A percentile compares a stretch with the other conserved stretches of the same genome.
These are phyloP conservation scores for Zygosaccharomyces sapae DNA, from an alignment of 1,139 yeast genomes.

Conservation along the genomic window DNA sequence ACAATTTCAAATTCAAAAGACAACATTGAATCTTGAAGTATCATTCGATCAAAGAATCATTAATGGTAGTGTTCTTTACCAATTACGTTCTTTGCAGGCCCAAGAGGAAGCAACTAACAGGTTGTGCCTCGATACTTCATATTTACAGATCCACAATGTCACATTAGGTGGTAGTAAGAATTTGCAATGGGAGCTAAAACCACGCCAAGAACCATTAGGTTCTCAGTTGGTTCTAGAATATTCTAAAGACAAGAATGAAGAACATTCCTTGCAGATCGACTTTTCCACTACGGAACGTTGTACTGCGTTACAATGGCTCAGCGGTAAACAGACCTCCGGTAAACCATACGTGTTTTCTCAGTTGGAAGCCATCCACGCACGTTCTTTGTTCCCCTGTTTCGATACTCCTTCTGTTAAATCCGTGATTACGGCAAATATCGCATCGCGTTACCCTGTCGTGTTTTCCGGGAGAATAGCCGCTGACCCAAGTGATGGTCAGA, in stretches of 20 bases:
- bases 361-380: constrained; percentile 87
- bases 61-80: constrained; percentile 52
- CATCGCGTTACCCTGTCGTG: constrained; percentile 62
- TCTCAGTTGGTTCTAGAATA: constrained; percentile 48
- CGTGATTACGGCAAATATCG: constrained; percentile 54
- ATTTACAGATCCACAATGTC: constrained; percentile 48
- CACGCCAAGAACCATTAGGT: constrained; percentile 62
- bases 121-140: constrained; percentile 67
- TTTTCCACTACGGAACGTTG: constrained; percentile 70
- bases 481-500: constrained; percentile 12
- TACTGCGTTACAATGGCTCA: constrained; percentile 84
- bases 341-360: constrained; percentile 80
- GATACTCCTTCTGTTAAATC: constrained; percentile 87
- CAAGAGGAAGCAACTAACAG: constrained; percentile 29
- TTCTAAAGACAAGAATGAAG: constrained; percentile 9
- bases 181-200: constrained; percentile 34
- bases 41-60: constrained; percentile 52
- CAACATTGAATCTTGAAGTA: constrained; percentile 53
- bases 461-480: constrained; percentile 54
- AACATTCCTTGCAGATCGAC: constrained; percentile 40
- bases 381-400: constrained; percentile 84
- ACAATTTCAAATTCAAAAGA: constrained; percentile 47
- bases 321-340: constrained; percentile 72
- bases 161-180: background rate
- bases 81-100: constrained; percentile 35